Conservation (phyloP, 177 flowering plant genomes). For the Vitis hybrid region DNA sequence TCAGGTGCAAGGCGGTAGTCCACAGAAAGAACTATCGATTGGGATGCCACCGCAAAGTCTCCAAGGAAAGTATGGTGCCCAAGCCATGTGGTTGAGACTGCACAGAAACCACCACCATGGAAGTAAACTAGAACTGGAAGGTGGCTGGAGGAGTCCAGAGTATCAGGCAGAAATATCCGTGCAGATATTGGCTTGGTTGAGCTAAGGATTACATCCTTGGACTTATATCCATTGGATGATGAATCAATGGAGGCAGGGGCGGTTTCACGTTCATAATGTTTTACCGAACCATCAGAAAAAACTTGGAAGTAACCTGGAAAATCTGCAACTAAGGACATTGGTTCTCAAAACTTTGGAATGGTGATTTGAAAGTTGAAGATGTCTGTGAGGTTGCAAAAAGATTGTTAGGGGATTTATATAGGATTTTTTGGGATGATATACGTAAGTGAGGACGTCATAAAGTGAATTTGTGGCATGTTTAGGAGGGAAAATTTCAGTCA, state of each 20-base stretch:
- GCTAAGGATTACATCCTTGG: constrained; percentile 64
- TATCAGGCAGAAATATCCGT: constrained; percentile 58
- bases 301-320: constrained; percentile 58
- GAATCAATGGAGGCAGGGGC: constrained; percentile 29
- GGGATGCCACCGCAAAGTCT: constrained; percentile 41
- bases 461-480: neutral
- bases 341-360: neutral
- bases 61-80: constrained; percentile 76
- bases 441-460: neutral
- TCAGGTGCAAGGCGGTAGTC: constrained; percentile 89
- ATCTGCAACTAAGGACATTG: constrained; percentile 62
- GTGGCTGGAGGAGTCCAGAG: neutral
- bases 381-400: too few species aligned
- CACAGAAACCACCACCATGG: constrained; percentile 92
- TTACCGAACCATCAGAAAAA: constrained; percentile 65
- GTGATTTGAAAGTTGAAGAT: too few species aligned
- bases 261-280: constrained; percentile 50
- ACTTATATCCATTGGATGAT: constrained; percentile 38
- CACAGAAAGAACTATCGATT: constrained; percentile 54
- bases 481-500: too few species aligned
- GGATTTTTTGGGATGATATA: too few species aligned
- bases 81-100: constrained; percentile 76
- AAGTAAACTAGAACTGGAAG: constrained; percentile 69
- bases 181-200: constrained; percentile 52
- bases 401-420: too few species aligned